Evolutionary conservation across 2,329 filamentous ascomycete genomes (phyloP), one percentile per base, ranked within the genome.

Genomic region (Neonectria neomacrospora): DNA sequence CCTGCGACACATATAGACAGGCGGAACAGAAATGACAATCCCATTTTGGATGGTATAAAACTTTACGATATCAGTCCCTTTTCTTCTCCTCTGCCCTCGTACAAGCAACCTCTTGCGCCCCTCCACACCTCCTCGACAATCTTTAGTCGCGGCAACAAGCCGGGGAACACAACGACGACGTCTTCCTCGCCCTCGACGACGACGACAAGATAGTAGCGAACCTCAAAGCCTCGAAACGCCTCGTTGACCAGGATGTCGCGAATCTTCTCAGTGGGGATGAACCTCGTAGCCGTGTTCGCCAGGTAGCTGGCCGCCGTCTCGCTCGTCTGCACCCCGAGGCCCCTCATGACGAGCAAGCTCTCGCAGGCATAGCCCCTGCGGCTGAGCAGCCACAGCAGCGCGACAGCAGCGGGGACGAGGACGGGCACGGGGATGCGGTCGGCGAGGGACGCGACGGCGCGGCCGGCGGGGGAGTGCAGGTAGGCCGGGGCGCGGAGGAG

Each of bases 231-330:
- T 61, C 88, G 88, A 79, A 98, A 98, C 3, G 94, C 96, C 82
- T 99, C 96, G 76, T 97, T 94, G 54, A 99, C 92, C 57, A 97
- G 88, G 60, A 99, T 90, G 76, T 99, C 96, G 75, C 92, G 92
- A 61, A 99, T 96, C 79, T 93, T 90, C 47, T 91, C 92, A 0
- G 95, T 97, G 0, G 96, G 95, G 63, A 99, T 98, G 77, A 90
- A 86, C 59, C 86, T 79, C 73, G 85, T 85, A 58, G 80, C 78
- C 48, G 75, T 71, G 18, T 77, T 71, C 3, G 78, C 76, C 37
- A 94, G 82, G 73, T 92, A 93, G 9, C 89, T 91, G 16, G 64
- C 65, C 5, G 78, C 65, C 9, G 90, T 89, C 28, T 88, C 90
- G 8, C 88, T 90, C 3, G 93, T 97, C 81, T 99, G 96, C 55